These are phyloP conservation scores for Skeletonema potamos DNA, from an alignment of 108 stramenopile genomes.

Conservation along the genomic window DNA sequence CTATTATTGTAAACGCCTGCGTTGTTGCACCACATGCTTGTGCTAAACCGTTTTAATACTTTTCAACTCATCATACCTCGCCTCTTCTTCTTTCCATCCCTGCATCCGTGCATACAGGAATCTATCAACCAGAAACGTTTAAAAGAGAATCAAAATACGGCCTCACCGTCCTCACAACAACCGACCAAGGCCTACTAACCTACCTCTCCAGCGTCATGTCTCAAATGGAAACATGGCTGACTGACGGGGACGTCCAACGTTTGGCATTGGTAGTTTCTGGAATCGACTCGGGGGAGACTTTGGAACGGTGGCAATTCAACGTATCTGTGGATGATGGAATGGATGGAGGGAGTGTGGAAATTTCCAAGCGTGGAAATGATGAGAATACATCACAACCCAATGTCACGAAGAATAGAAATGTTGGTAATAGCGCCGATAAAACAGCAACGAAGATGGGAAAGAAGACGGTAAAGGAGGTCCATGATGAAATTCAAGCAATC, in stretches of 20 bases:
- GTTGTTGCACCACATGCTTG: too few species aligned
- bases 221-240: conserved; percentile 92
- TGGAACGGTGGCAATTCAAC: conserved; percentile 99
- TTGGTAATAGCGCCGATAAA: neutral
- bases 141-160: conserved; percentile 93
- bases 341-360: conserved; percentile 36
- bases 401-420: conserved; percentile 15
- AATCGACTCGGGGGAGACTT: conserved; percentile 90
- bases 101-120: conserved; percentile 62
- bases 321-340: conserved; percentile 55
- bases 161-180: conserved; percentile 93
- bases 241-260: conserved; percentile 87
- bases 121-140: conserved; percentile 98
- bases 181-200: conserved; percentile 87
- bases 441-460: conserved; percentile 18
- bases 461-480: conserved; percentile 93
- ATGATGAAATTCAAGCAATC: conserved; percentile 95
- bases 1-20: too few species aligned
- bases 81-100: neutral
- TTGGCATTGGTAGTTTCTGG: conserved; percentile 96
- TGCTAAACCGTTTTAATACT: neutral
- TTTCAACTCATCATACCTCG: neutral
- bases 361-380: conserved; percentile 19
- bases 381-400: conserved; percentile 16
- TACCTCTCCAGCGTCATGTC: conserved; percentile 91